Conservation (phyloP, 805 yeast species). For the Ogataea neopini region DNA sequence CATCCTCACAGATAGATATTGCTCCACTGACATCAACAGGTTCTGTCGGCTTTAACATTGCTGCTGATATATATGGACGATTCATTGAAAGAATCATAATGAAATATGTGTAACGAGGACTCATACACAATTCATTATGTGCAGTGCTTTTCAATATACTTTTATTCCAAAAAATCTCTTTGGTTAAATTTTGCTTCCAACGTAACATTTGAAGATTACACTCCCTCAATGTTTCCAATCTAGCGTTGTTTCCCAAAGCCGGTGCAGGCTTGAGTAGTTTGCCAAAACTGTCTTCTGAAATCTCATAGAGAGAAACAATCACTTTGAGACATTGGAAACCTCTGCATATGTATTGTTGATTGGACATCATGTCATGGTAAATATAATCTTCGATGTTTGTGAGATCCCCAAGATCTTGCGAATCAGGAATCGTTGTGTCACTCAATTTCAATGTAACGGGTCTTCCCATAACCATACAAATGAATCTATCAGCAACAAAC, state of each 20-base stretch:
- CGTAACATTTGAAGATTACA: constrained; percentile 51
- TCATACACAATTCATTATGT: constrained; percentile 53
- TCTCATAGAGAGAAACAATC: constrained; percentile 43
- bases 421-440: constrained; percentile 59
- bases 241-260: constrained; percentile 7
- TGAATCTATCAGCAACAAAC: constrained; percentile 62
- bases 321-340: constrained; percentile 44
- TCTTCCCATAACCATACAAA: constrained; percentile 57
- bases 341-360: constrained; percentile 28
- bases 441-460: constrained; percentile 55
- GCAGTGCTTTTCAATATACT: constrained; percentile 42
- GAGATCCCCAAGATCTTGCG: constrained; percentile 58
- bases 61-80: constrained; percentile 45
- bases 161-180: constrained; percentile 51
- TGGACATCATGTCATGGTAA: constrained; percentile 32
- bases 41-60: constrained; percentile 13
- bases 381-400: constrained; percentile 58
- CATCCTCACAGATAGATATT: constrained; percentile 37
- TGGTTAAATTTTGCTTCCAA: constrained; percentile 53
- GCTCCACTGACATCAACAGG: constrained; percentile 8
- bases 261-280: constrained; percentile 35
- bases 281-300: constrained; percentile 45
- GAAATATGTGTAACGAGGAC: constrained; percentile 57
- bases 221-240: constrained; percentile 27
- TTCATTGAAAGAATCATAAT: constrained; percentile 55